Evolutionary conservation across 352 stramenopile species (phyloP), one percentile per base, ranked within the genome.

Genomic region (Globisporangium carolinianum): DNA sequence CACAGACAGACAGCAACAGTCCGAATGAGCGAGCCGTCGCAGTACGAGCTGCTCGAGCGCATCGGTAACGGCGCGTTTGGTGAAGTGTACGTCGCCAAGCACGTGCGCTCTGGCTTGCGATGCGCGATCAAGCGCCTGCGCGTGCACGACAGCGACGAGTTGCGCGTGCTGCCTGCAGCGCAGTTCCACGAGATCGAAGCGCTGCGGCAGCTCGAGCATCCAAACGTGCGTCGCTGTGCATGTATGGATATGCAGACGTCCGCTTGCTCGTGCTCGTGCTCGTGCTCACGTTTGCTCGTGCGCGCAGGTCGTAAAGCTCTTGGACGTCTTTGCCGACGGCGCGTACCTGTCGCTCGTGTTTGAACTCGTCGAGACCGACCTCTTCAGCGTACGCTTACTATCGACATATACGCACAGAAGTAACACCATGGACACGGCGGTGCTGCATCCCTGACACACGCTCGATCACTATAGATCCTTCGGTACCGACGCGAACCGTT

Each of bases 171-270:
- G 6, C 79, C 80, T 7, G 74, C 72, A 10, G 57, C 67, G 37
- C 73, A 83, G 32, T 89, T 91, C 67, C 78, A 89, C 53, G 83
- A 90, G 64, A 86, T 91, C 55, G 75, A 93, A 60, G 67, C 75
- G 38, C 67, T 91, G 71, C 76, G 79, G 1, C 83, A 93, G 56
- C 67, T 91, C 46, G 67, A 76, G 38, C 83, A 93, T 62, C 66
- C 73, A 4, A 89, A 88, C 53, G 76, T 89, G 62, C 24, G 62
- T 9, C 14, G 12, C 1, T 17, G 37, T 32, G 10, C 18, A 51
- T 45, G 32, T 12, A 14, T 43, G 18, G 18, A 24, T 24, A 24
- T 24, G 18, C 18, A 24, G 18, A 24, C 18, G 18, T 24, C 18
- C 0, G 18, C 18, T 24, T 24, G 18, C 18, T 24, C 18, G 18